phyloP scores from a whole-genome alignment of 75 land plant species.

The Ceratopteris richardii region DNA sequence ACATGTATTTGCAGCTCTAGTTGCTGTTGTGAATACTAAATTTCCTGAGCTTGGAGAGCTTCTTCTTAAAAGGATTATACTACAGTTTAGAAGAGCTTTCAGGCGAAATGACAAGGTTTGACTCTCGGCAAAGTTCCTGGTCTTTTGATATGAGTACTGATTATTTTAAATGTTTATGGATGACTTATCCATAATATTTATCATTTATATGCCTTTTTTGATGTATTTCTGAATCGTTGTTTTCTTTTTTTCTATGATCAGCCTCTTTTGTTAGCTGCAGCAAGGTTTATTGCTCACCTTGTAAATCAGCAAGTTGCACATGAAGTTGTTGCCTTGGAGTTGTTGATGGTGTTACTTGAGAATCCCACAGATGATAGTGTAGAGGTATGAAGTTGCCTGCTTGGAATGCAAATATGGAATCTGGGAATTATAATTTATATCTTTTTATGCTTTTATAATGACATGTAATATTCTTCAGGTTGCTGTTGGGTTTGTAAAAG shows the following conservation, averaged over 20 bases:
- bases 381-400: conserved; percentile 33
- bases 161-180: no score
- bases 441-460: no score
- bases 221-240: no score
- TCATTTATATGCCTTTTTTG: no score
- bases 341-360: conserved; percentile 56
- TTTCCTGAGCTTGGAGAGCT: conserved; percentile 81
- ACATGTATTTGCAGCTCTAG: conserved; percentile 81
- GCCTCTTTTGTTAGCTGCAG: conserved; percentile 72
- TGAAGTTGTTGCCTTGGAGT: conserved; percentile 74
- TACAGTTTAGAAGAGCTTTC: conserved; percentile 74
- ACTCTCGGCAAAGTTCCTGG: not conserved
- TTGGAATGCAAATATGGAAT: not conserved
- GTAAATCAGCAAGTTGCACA: conserved; percentile 90
- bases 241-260: conserved; percentile 11
- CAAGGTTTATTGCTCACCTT: conserved; percentile 88
- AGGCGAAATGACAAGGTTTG: conserved; percentile 77
- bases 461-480: conserved; percentile 31
- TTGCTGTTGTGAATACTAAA: conserved; percentile 82
- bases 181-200: no score
- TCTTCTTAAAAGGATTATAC: conserved; percentile 61
- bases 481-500: conserved; percentile 68
- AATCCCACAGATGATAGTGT: conserved; percentile 90
- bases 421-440: no score
- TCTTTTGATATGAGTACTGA: not conserved